A percentile compares a stretch with the other conserved stretches of the same genome.
Conservation (phyloP, 208 protist genomes). For the Trypanosoma platydactyli region DNA sequence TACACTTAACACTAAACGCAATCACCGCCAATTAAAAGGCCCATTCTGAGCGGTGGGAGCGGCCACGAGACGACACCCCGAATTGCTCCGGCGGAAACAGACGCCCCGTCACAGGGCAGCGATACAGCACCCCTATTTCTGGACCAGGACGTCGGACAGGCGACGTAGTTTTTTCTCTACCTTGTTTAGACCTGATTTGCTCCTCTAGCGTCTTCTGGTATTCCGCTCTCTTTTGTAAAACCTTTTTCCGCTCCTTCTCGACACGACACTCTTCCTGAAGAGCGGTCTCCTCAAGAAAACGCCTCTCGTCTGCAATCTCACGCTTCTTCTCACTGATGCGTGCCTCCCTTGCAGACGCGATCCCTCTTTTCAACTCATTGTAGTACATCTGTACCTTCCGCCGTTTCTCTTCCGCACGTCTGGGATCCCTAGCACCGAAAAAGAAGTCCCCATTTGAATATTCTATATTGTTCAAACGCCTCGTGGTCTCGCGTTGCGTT, state of each 20-base stretch:
- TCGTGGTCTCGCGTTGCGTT: slow-evolving; percentile 18
- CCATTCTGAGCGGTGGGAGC: not conserved
- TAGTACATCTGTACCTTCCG: slow-evolving; percentile 29
- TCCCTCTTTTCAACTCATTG: slow-evolving; percentile 28
- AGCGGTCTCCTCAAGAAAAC: slow-evolving; percentile 25
- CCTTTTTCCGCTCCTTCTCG: slow-evolving; percentile 35
- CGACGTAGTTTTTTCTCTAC: slow-evolving; percentile 8
- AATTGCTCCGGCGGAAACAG: slow-evolving; percentile 62
- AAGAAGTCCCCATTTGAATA: slow-evolving; percentile 12
- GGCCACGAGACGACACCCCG: slow-evolving; percentile 36
- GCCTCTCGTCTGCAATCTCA: slow-evolving; percentile 22
- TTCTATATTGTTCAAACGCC: not conserved
- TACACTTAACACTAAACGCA: too few relatives aligned
- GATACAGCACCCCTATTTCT: slow-evolving; percentile 41
- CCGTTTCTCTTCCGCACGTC: slow-evolving; percentile 17
- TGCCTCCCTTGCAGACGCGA: slow-evolving; percentile 29
- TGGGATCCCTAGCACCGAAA: slow-evolving; percentile 9
- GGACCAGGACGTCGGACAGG: slow-evolving; percentile 16
- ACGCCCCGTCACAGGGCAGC: slow-evolving; percentile 59
- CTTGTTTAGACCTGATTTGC: slow-evolving; percentile 23
- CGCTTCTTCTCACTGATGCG: slow-evolving; percentile 16
- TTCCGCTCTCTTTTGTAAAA: slow-evolving; percentile 26
- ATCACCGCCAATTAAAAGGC: not conserved
- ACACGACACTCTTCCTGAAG: slow-evolving; percentile 8
- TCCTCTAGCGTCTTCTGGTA: slow-evolving; percentile 18